Evolutionary conservation across 2,329 filamentous ascomycete species (phyloP).

Genomic region (Trichophyton simii): DNA sequence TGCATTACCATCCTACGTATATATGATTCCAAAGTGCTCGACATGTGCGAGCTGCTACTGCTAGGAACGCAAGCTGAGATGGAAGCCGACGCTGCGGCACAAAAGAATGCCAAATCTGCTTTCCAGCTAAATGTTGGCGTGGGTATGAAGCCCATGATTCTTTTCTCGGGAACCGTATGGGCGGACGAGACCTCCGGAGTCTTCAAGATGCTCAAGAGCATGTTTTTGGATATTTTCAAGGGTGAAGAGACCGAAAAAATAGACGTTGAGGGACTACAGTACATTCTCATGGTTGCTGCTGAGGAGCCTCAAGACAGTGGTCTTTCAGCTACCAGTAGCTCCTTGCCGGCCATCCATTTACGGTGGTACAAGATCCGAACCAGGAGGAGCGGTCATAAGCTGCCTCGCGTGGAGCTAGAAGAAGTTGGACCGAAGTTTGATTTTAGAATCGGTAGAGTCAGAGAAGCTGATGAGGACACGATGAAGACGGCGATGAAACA

Average conservation of each 20-base stretch:
- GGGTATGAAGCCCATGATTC: conserved; percentile 75
- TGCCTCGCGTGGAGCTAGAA: conserved; percentile 84
- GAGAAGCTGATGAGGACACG: conserved; percentile 63
- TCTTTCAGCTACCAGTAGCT: conserved; percentile 18
- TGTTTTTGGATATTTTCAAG: conserved; percentile 84
- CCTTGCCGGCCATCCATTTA: conserved; percentile 42
- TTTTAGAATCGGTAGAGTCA: conserved; percentile 69
- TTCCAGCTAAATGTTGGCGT: conserved; percentile 51
- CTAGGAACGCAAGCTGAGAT: conserved; percentile 55
- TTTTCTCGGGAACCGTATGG: conserved; percentile 82
- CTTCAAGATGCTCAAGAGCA: conserved; percentile 74
- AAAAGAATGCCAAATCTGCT: conserved; percentile 32
- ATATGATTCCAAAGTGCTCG: conserved; percentile 76
- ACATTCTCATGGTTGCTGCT: conserved; percentile 69
- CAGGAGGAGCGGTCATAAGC: conserved; percentile 69
- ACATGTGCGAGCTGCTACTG: conserved; percentile 86
- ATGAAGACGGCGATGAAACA: conserved; percentile 87
- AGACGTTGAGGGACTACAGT: conserved; percentile 90
- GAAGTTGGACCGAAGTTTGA: conserved; percentile 93
- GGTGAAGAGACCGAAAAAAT: conserved; percentile 68
- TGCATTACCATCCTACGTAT: conserved; percentile 69
- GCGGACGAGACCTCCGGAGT: conserved; percentile 67
- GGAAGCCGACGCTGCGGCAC: conserved; percentile 51
- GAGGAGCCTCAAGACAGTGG: conserved; percentile 42
- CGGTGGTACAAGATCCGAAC: conserved; percentile 79